These are phyloP conservation scores for Suillus clintonianus DNA, from an alignment of 768 basidiomycete genomes.

Conservation along the genomic window DNA sequence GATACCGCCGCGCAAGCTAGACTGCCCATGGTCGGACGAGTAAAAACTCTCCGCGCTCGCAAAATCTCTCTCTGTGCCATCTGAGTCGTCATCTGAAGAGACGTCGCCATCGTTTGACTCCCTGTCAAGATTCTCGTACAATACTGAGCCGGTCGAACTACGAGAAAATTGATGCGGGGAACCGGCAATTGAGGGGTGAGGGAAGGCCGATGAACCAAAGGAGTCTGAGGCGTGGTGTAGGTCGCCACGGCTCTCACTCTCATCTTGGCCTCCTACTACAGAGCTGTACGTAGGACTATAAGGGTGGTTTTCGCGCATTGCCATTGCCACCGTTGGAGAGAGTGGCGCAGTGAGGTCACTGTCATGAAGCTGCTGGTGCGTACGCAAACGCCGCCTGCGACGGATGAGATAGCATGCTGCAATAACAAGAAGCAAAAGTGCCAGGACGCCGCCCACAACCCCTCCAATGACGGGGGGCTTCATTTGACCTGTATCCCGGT, in stretches of 20 bases:
- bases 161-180: neutral
- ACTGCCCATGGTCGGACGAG: neutral
- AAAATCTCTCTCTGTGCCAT: neutral
- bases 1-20: neutral
- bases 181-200: neutral
- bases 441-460: slow-evolving; percentile 4
- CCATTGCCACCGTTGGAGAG: neutral
- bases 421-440: neutral
- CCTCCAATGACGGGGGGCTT: slow-evolving; percentile 8
- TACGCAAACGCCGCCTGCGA: neutral
- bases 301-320: slow-evolving; percentile 3
- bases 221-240: neutral
- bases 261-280: neutral
- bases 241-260: neutral
- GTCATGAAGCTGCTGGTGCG: slow-evolving; percentile 1
- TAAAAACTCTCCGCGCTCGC: neutral
- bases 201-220: slow-evolving; percentile 2
- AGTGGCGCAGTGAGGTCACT: neutral
- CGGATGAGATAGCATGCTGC: slow-evolving; percentile 3
- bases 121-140: neutral
- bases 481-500: neutral
- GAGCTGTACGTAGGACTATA: neutral
- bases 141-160: neutral
- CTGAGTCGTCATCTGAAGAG: neutral
- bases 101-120: neutral